phyloP scores from a whole-genome alignment of 345 rosid genomes.

The Diplotaxis tenuifolia region DNA sequence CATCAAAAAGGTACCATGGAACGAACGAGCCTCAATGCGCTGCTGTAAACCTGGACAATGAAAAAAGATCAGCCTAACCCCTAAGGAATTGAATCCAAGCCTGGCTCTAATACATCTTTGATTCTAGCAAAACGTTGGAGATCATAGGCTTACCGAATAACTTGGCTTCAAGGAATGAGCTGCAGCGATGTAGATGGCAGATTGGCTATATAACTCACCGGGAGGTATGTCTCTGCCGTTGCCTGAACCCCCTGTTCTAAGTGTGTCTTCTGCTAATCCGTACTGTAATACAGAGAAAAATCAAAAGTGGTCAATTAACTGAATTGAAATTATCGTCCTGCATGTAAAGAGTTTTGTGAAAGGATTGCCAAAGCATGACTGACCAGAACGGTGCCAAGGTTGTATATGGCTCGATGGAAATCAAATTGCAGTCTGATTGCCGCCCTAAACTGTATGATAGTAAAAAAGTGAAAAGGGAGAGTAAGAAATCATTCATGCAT shows the following conservation, averaged over 20 bases:
- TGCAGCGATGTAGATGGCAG: conserved; percentile 96
- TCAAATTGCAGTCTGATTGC: conserved; percentile 94
- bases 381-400: conserved; percentile 97
- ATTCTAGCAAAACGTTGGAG: neutral
- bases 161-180: conserved; percentile 98
- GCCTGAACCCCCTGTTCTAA: conserved; percentile 69
- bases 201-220: conserved; percentile 91
- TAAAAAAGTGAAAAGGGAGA: neutral
- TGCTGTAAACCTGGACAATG: conserved; percentile 78
- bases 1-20: conserved; percentile 63
- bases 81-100: neutral
- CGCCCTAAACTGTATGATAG: conserved; percentile 76
- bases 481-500: neutral
- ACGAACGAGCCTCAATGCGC: conserved; percentile 91
- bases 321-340: neutral
- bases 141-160: conserved; percentile 63
- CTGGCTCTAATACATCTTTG: neutral
- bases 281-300: conserved; percentile 46
- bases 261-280: conserved; percentile 94
- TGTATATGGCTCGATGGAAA: conserved; percentile 96
- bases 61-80: conserved; percentile 18
- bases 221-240: conserved; percentile 71
- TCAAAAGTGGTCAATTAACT: neutral
- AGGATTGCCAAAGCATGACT: conserved; percentile 36
- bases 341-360: neutral